Base-by-base conservation (phyloP, 306 rosid genomes). In the Glycine tomentella region DNA sequence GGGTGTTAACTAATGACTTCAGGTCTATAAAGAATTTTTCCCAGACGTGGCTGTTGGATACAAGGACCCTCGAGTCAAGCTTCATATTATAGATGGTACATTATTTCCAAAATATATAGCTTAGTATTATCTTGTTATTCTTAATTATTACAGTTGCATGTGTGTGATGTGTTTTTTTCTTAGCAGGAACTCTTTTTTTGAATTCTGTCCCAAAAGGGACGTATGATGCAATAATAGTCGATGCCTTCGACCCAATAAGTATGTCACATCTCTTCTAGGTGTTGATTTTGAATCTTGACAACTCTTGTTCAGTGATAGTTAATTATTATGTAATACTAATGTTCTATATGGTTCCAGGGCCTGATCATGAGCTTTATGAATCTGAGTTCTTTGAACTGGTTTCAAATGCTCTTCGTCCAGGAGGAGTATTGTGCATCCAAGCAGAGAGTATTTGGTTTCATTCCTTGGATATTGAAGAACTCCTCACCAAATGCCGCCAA, bases 221-320 rank as follows among this genome's bases (percentile, higher is more conserved):
- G n/a, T 92, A 92, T 72, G 97, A 92, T 81, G 90, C 88, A 33
- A 84, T 92, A 71, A 89, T 90, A 51, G 92, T 85, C 63, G 95
- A 92, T 44, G 89, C 93, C 3, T 92, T 86, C 45, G 93, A 90
- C 75, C 93, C 95, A 14, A 80, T 92, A 53, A 83, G 97, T 91
- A 57, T 25, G 31, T 25, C 31, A 2, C 31, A 25, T 53, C 6
- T 44, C 33, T 25, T 25, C 31, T 25, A 5, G 3, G 10, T 57
- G 6, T 42, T 16, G 4, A 11, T 31, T 49, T 4, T 33, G 69
- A 76, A 8, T 61, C 9, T 31, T 38, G 11, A 45, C 2, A 74
- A 44, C 11, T 34, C 4, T 7, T 48, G n/a, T 61, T 55, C 8
- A 69, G 14, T 71, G 1, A 8, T 48, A 1, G 31, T 42, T 38